phyloP scores from a whole-genome alignment of 257 asterid species.

The Scutellaria barbata region DNA sequence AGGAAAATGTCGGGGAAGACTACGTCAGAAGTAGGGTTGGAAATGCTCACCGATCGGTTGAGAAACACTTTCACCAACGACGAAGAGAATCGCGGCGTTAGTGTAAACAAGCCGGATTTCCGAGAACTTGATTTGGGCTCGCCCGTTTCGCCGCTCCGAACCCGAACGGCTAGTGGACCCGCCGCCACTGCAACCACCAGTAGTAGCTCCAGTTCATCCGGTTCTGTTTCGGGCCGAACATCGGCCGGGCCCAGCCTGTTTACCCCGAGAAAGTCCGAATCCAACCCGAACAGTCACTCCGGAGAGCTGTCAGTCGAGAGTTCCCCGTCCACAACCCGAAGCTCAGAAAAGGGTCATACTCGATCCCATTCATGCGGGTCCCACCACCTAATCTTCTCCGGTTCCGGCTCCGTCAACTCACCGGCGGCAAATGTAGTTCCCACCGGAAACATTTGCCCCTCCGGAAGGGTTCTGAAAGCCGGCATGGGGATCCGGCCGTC shows the following conservation, averaged over 20 bases:
- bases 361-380: conserved; percentile 69
- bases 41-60: conserved; percentile 59
- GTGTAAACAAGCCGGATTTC: conserved; percentile 76
- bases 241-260: conserved; percentile 39
- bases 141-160: conserved; percentile 65
- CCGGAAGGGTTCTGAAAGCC: conserved; percentile 62
- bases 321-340: conserved; percentile 51
- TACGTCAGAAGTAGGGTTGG: conserved; percentile 45
- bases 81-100: conserved; percentile 38
- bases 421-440: conserved; percentile 58
- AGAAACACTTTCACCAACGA: conserved; percentile 42
- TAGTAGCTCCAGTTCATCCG: conserved; percentile 82
- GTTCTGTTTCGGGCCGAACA: conserved; percentile 71
- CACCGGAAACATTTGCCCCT: conserved; percentile 79
- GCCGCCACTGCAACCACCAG: conserved; percentile 50
- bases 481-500: conserved; percentile 58
- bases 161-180: conserved; percentile 36
- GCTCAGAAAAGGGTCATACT: conserved; percentile 48
- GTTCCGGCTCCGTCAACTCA: conserved; percentile 58
- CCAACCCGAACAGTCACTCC: conserved; percentile 54
- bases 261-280: conserved; percentile 48
- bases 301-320: conserved; percentile 70
- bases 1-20: conserved; percentile 57
- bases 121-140: conserved; percentile 81
- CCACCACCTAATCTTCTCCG: conserved; percentile 52